Base-by-base conservation (phyloP, 345 rosid genomes). In the Gossypium longicalyx region DNA sequence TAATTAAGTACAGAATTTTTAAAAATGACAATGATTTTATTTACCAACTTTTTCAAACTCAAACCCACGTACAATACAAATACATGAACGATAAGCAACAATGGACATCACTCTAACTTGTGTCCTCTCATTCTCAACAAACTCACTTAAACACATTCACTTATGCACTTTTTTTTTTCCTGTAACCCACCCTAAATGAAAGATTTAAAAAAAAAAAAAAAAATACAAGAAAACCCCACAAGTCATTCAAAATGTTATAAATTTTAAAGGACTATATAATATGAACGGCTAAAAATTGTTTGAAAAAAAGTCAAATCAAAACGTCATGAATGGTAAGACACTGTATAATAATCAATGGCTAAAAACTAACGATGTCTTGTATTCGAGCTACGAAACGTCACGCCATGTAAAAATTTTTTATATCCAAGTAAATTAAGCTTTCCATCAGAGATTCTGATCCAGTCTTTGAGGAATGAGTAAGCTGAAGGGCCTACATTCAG, bases 401-500 rank as follows among this genome's bases (percentile, higher is more conserved):
- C 94, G 41, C 97, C 97, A 81, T 89, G 94, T 82, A 91, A 88
- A 81, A 88, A 87, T 84, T 89, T 91, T 62, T 87, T 87, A 79
- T 88, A 91, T 64, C 97, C 97, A 72, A 87, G 84, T 70, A 86
- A 85, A 80, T 90, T 93, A 78, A 95, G 91, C 86, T 86, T 91
- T 74, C 99, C 97, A 48, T 95, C 99, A 0, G 90, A 77, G 75
- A 73, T 80, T 77, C 99, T 82, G 70, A 95, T 84, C 89, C 99
- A 95, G 29, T 93, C 97, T 77, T 81, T 86, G 73, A 91, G 88
- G 64, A 84, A 80, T 22, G 94, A 78, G 72, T 89, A 85, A 56
- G 92, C 97, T 57, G 97, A 87, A 34, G 97, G 93, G 61, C 94
- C 98, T 60, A 95, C 89, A 60, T 76, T 87, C 85, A 91, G 71